Evolutionary conservation across 1,284 basidiomycete species (phyloP), one percentile per base, ranked within the genome.

Genomic region (Trichosporon coremiiforme): DNA sequence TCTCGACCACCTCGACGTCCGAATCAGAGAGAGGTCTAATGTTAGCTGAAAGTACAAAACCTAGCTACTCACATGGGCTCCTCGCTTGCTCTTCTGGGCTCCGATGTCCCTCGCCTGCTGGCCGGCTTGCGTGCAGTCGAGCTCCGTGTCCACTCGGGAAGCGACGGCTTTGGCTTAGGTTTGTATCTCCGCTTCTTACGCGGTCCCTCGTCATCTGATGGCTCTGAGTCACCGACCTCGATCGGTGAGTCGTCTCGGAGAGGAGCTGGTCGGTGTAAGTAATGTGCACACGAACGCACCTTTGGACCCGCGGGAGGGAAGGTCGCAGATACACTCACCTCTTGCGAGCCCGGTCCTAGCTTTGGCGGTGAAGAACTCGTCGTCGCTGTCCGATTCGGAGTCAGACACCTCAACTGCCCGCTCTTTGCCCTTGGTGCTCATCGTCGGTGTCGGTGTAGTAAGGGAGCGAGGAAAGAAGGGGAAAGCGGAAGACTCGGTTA

Each of bases 281-380:
- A 25, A 17, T 10, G 17, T 35, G 50, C 50, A 53, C 50, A 25
- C 20, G 36, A 65, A 20, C 36, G 10, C 20, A 2, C 20, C 20
- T 25, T 20, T 17, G 25, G 25, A 25, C 25, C 25, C 25, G 25
- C 25, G 25, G 25, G 25, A 47, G 15, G 15, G 45, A 47, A 47
- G 50, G 62, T 12, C 5, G 33, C 17, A 10, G 20, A 64, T 6
- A n/a, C 0, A 31, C 65, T 53, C 50, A 66, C 65, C 31, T 12
- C 25, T 66, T 7, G 57, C 29, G 31, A 62, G 17, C 29, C 57
- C 29, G 15, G 57, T 62, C 31, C 57, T 62, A 4, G 65, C 68
- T 66, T 75, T 76, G 25, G 62, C 50, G 3, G 69, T 73, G 70
- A 79, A 79, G 73, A 79, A 79, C 64, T 79, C 78, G 38, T 66